These are phyloP conservation scores for Apiospora koreana DNA, from an alignment of 2,329 filamentous ascomycete species.

Conservation along the genomic window DNA sequence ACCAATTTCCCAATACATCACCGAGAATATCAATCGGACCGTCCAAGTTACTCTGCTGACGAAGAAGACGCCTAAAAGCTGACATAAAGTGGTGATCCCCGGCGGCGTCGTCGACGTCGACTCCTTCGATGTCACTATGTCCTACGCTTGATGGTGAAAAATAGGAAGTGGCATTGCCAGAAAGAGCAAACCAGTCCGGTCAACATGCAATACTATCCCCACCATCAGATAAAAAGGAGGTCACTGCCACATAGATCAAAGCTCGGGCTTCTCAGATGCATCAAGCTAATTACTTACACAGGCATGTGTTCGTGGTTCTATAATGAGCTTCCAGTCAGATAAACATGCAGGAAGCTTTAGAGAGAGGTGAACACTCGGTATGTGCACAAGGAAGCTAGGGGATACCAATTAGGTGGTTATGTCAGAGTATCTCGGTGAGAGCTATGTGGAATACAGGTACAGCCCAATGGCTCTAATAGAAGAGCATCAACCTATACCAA, in stretches of 20 bases:
- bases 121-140: not conserved
- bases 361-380: not conserved
- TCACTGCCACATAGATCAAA: not conserved
- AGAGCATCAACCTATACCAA: not conserved
- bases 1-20: not conserved
- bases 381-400: not conserved
- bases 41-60: not conserved
- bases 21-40: not conserved
- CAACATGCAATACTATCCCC: not conserved
- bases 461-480: not conserved
- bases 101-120: not conserved
- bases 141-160: not conserved
- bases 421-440: not conserved
- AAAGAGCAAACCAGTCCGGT: not conserved
- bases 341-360: not conserved
- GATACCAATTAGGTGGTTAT: not conserved
- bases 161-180: not conserved
- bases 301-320: not conserved
- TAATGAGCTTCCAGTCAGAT: not conserved
- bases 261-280: not conserved
- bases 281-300: not conserved
- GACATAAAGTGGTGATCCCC: not conserved
- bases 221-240: not conserved
- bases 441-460: not conserved
- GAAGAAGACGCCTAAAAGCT: not conserved